Conservation (phyloP, 1,139 yeast species). For the Hyphopichia pseudoburtonii region DNA sequence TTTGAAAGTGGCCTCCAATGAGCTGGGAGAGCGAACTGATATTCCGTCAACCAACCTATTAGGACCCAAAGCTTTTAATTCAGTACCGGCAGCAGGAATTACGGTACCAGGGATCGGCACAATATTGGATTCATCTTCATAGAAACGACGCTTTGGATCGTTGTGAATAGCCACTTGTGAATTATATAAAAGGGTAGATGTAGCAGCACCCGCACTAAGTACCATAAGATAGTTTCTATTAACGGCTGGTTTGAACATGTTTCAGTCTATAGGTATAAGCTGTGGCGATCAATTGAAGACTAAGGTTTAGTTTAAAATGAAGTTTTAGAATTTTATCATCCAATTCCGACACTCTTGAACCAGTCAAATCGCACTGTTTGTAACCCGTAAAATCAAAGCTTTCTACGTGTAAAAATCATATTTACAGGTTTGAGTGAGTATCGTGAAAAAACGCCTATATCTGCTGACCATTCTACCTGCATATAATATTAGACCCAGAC, state of each 20-base stretch:
- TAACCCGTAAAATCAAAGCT: neutral
- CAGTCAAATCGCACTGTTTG: conserved; percentile 1
- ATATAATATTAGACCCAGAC: too few species aligned
- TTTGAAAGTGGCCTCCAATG: conserved; percentile 50
- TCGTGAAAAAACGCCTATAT: too few species aligned
- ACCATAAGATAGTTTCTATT: too few species aligned
- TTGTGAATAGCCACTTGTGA: conserved; percentile 15
- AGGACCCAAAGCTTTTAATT: conserved; percentile 41
- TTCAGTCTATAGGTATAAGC: too few species aligned
- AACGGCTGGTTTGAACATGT: too few species aligned
- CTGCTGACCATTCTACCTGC: too few species aligned
- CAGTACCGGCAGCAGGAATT: conserved; percentile 51
- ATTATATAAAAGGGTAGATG: neutral
- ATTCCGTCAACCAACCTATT: conserved; percentile 55
- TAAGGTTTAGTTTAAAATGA: too few species aligned
- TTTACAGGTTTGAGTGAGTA: too few species aligned
- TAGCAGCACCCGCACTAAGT: neutral
- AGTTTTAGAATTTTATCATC: too few species aligned
- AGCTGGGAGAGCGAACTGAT: conserved; percentile 52
- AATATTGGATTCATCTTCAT: conserved; percentile 55
- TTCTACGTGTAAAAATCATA: too few species aligned
- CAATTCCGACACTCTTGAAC: neutral
- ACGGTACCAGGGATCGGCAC: conserved; percentile 57
- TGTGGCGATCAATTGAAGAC: too few species aligned
- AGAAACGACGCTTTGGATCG: conserved; percentile 51